These are phyloP conservation scores for Irpex sp. DNA, from an alignment of 1,284 basidiomycete genomes.

Conservation along the genomic window DNA sequence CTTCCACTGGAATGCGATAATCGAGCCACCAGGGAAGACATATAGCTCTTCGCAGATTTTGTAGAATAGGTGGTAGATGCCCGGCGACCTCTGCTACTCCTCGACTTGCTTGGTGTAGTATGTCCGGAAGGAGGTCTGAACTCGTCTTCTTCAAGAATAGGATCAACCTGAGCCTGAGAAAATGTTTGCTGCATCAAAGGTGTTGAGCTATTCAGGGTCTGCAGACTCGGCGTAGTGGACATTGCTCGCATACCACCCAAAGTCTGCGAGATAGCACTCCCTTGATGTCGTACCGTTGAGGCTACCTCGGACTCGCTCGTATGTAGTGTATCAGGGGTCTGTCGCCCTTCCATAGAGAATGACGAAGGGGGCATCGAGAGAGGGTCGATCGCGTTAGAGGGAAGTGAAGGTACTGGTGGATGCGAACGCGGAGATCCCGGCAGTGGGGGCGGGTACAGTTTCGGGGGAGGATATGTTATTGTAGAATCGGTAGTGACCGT, in stretches of 20 bases:
- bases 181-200: conserved; percentile 12
- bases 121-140: conserved; percentile 4
- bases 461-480: conserved; percentile 19
- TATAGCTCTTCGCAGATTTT: conserved; percentile 36
- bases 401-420: not conserved
- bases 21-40: conserved; percentile 47
- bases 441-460: conserved; percentile 5
- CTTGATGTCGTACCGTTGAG: not conserved
- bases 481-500: conserved; percentile 13
- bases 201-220: conserved; percentile 14
- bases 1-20: conserved; percentile 33
- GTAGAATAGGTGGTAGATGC: conserved; percentile 39
- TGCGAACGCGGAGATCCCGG: conserved; percentile 1
- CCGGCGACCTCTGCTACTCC: conserved; percentile 19
- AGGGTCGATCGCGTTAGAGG: not conserved
- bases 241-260: conserved; percentile 4
- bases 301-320: conserved; percentile 2
- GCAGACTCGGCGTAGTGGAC: conserved; percentile 10
- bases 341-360: conserved; percentile 11
- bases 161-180: conserved; percentile 2
- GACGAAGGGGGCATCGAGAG: not conserved
- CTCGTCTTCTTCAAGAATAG: conserved; percentile 16
- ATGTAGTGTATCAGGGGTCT: conserved; percentile 9
- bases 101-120: conserved; percentile 4
- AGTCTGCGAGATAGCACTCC: not conserved